Base-by-base conservation (phyloP, 179 eudicot genomes). In the Carnegiea gigantea region DNA sequence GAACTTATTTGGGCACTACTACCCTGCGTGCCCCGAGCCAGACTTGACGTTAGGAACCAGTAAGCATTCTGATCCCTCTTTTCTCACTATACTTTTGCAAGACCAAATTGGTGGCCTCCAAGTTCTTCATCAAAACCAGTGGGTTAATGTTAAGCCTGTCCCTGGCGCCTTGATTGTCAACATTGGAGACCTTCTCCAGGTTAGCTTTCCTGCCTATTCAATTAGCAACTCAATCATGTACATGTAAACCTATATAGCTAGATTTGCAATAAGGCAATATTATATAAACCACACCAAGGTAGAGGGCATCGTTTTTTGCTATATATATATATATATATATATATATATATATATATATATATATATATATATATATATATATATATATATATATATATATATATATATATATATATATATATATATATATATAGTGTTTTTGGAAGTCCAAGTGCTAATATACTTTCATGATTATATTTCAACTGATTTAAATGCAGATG, bases 1-100 rank as follows among this genome's bases (percentile, higher is more conserved):
- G 77, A 30, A 2, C 26, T n/a, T 83, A 4, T 23, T 72, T 8
- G 18, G 51, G 57, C 88, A 86, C 17, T 83, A 86, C 59, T 86
- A 86, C 46, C 88, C 88, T 5, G 38, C 84, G 18, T 86, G 88
- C 20, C 88, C 88, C 0, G 77, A 73, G 38, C 88, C 86, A 17
- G 86, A 85, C 3, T 30, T 30, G 33, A 30, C 87, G 3, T 20
- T 85, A 53, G 82, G 87, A 2, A 36, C 46, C 1, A 78, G n/a
- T 67, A 78, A 82, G 73, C 84, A 85, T 24, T 12, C 87, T 0
- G 87, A 84, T 74, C 17, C 57, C 11, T 20, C 57, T 5, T 60
- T 84, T 53, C 62, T 84, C 53, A 84, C 86, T 0, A 2, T 80
- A n/a, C 74, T 80, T 38, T 6, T 84, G 2, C 86, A 84, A 77